Evolutionary conservation across 2,329 filamentous ascomycete species (phyloP).

Genomic region (Penicillium sp.): DNA sequence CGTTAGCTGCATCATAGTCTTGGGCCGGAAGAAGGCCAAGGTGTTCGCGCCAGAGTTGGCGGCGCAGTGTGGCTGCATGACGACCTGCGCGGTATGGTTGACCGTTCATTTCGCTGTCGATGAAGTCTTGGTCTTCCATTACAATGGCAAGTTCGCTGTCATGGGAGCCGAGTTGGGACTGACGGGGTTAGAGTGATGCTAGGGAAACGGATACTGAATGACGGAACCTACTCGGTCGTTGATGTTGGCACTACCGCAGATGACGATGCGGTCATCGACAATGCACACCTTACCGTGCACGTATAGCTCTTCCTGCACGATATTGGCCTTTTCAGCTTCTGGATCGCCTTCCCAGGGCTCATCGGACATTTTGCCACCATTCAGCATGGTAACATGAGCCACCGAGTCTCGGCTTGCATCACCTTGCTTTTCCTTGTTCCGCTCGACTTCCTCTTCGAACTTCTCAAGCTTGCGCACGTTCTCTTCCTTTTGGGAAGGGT

Average conservation of each 20-base stretch:
- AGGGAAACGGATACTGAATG: neutral
- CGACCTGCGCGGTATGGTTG: conserved; percentile 68
- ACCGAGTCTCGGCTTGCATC: conserved; percentile 53
- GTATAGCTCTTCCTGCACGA: conserved; percentile 95
- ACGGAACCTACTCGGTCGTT: conserved; percentile 56
- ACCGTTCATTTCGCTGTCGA: conserved; percentile 73
- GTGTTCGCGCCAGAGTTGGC: conserved; percentile 88
- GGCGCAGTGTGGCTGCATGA: conserved; percentile 77
- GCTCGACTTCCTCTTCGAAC: conserved; percentile 44
- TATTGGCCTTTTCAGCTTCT: conserved; percentile 78
- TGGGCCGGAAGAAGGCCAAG: conserved; percentile 79
- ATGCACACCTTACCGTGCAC: conserved; percentile 86
- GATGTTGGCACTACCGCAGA: conserved; percentile 73
- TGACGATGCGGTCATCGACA: conserved; percentile 76
- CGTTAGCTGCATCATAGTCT: conserved; percentile 61
- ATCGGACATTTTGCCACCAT: conserved; percentile 61
- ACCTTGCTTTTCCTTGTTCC: conserved; percentile 20
- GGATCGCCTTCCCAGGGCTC: conserved; percentile 75
- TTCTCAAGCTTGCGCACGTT: conserved; percentile 20
- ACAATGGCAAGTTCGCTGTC: conserved; percentile 90
- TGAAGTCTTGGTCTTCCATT: conserved; percentile 71
- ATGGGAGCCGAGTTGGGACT: conserved; percentile 77
- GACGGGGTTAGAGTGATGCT: conserved; percentile 2
- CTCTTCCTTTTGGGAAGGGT: conserved; percentile 38
- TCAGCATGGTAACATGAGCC: conserved; percentile 80